Conservation (phyloP, 2,329 filamentous ascomycete genomes). For the Trichoderma atrobrunneum region DNA sequence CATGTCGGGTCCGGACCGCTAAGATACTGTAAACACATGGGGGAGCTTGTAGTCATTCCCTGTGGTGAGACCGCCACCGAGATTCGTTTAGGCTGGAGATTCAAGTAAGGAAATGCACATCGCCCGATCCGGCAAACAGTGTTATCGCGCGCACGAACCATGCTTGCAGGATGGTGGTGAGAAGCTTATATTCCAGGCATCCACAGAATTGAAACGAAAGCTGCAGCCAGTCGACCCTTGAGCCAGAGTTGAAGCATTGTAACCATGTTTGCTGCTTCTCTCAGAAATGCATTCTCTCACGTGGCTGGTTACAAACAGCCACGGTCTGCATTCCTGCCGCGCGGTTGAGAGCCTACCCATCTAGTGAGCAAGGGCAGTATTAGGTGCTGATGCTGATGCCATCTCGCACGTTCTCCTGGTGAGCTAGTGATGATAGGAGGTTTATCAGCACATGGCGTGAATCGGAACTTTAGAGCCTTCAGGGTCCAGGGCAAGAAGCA, state of each 20-base stretch:
- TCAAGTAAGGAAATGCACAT: not conserved
- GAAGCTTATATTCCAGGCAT: not conserved
- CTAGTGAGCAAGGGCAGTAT: not conserved
- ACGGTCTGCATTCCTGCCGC: not conserved
- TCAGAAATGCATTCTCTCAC: not conserved
- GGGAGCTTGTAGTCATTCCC: not conserved
- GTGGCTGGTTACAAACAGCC: not conserved
- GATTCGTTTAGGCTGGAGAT: not conserved
- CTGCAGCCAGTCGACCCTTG: not conserved
- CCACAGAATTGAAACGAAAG: not conserved
- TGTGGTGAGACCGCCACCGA: constrained; percentile 1
- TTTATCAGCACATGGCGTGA: not conserved
- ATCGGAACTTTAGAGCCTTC: not conserved
- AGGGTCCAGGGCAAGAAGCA: not conserved
- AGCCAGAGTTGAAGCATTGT: not conserved
- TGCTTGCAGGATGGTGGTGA: not conserved
- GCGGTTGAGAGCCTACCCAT: not conserved
- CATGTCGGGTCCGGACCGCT: not conserved
- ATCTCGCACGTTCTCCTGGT: not conserved
- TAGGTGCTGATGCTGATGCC: not conserved
- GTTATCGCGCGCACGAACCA: not conserved
- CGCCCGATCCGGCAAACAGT: not conserved
- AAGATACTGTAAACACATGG: not conserved
- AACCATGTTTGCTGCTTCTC: not conserved
- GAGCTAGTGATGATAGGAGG: not conserved